Evolutionary conservation across 306 rosid genomes (phyloP).

Genomic region (Vicia sativa): DNA sequence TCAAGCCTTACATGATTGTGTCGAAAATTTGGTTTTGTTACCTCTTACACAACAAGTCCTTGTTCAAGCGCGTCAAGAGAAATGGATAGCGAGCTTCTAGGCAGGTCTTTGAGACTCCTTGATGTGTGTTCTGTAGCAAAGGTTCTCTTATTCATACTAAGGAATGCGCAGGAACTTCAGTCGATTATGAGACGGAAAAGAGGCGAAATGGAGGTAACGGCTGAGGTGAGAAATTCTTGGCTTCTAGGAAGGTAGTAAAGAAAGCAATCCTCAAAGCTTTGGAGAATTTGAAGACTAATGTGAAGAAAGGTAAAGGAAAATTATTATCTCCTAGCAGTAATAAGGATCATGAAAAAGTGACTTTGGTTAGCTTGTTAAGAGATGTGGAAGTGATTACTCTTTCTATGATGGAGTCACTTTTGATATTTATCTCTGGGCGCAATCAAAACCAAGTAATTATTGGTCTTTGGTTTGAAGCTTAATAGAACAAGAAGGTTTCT

Average conservation of each 20-base stretch:
- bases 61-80: constrained; percentile 43
- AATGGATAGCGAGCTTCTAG: constrained; percentile 51
- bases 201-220: constrained; percentile 46
- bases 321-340: constrained; percentile 32
- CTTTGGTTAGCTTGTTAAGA: constrained; percentile 39
- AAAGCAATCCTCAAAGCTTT: constrained; percentile 50
- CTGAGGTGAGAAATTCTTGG: constrained; percentile 51
- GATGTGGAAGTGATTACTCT: constrained; percentile 42
- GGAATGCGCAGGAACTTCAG: constrained; percentile 55
- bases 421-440: constrained; percentile 39
- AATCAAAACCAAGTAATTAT: constrained; percentile 37
- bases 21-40: constrained; percentile 38
- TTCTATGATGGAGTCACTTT: constrained; percentile 38
- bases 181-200: constrained; percentile 56
- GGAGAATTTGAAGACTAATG: constrained; percentile 38
- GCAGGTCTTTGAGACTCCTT: constrained; percentile 54
- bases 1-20: constrained; percentile 43
- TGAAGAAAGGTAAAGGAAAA: constrained; percentile 39
- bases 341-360: constrained; percentile 31
- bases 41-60: constrained; percentile 41
- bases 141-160: constrained; percentile 52
- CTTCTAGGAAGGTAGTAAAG: constrained; percentile 55
- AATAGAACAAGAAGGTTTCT: constrained; percentile 33
- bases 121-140: constrained; percentile 49
- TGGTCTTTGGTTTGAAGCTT: constrained; percentile 53